These are phyloP conservation scores for Chrysoporthe puriensis DNA, from an alignment of 2,329 filamentous ascomycete genomes.

Conservation along the genomic window DNA sequence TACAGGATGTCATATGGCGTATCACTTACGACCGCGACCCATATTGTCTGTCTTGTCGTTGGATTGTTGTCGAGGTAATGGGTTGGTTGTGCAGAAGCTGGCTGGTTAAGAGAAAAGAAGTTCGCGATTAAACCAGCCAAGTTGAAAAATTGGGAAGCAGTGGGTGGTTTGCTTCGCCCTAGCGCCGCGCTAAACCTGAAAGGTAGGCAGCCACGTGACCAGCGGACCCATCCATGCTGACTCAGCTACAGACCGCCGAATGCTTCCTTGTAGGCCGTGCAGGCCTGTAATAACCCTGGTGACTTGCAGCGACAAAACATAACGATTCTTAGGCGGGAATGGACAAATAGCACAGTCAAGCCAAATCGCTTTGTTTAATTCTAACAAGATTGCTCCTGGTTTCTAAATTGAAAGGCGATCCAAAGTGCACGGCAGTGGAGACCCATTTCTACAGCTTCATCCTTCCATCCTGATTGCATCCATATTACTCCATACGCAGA, in stretches of 20 bases:
- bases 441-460: constrained; percentile 3
- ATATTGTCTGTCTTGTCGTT: constrained; percentile 27
- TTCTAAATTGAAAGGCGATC: constrained; percentile 19
- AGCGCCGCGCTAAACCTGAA: constrained; percentile 15
- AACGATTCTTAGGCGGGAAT: background rate
- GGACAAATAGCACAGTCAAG: background rate
- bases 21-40: constrained; percentile 32
- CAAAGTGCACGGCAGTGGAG: background rate
- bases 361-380: constrained; percentile 24
- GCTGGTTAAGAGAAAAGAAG: constrained; percentile 20
- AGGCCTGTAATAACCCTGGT: background rate
- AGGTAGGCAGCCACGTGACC: constrained; percentile 14
- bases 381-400: constrained; percentile 27
- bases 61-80: constrained; percentile 24
- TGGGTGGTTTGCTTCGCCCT: constrained; percentile 24
- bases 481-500: constrained; percentile 23
- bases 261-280: background rate
- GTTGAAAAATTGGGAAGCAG: constrained; percentile 25
- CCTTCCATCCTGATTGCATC: constrained; percentile 1
- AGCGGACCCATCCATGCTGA: background rate
- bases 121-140: constrained; percentile 2
- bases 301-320: no score
- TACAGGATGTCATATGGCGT: background rate
- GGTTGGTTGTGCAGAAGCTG: constrained; percentile 21
- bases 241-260: background rate